A percentile compares a stretch with the other conserved stretches of the same genome.
These are phyloP conservation scores for Globomyces pollinis-pini DNA, from an alignment of 192 early-diverging fungal genomes.

Conservation along the genomic window DNA sequence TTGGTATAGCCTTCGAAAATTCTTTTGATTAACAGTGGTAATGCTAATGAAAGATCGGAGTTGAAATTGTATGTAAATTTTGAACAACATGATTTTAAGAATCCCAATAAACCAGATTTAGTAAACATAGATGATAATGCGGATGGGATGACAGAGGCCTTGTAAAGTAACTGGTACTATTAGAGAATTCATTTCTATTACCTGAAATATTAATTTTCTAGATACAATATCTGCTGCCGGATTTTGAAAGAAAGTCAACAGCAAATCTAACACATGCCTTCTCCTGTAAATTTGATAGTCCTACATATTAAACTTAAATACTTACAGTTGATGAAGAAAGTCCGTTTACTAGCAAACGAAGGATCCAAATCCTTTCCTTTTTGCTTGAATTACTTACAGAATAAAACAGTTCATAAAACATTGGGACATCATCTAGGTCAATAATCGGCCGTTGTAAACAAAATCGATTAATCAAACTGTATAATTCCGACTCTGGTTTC, in stretches of 20 bases:
- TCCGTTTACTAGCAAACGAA: constrained; percentile 54
- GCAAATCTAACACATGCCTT: constrained; percentile 62
- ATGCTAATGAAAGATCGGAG: background rate
- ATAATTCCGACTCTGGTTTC: constrained; percentile 69
- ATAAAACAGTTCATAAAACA: constrained; percentile 75
- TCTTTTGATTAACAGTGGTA: background rate
- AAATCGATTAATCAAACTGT: constrained; percentile 67
- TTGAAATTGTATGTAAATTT: background rate
- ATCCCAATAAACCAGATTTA: constrained; percentile 52
- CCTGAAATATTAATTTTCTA: constrained; percentile 24
- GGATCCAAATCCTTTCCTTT: constrained; percentile 68
- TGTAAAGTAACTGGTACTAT: constrained; percentile 54
- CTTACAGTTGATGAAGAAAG: constrained; percentile 44
- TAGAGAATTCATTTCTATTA: background rate
- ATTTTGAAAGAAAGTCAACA: constrained; percentile 62
- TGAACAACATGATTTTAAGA: constrained; percentile 27
- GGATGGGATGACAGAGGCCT: constrained; percentile 43
- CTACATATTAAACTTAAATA: constrained; percentile 17
- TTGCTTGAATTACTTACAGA: constrained; percentile 53
- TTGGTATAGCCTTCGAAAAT: background rate
- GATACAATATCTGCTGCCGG: constrained; percentile 49
- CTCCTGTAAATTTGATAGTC: constrained; percentile 65
- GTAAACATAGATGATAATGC: constrained; percentile 50
- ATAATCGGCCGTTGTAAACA: constrained; percentile 61
- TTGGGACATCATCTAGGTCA: constrained; percentile 72